Evolutionary conservation across 1,284 basidiomycete genomes (phyloP).

Genomic region (Leccinum insigne): DNA sequence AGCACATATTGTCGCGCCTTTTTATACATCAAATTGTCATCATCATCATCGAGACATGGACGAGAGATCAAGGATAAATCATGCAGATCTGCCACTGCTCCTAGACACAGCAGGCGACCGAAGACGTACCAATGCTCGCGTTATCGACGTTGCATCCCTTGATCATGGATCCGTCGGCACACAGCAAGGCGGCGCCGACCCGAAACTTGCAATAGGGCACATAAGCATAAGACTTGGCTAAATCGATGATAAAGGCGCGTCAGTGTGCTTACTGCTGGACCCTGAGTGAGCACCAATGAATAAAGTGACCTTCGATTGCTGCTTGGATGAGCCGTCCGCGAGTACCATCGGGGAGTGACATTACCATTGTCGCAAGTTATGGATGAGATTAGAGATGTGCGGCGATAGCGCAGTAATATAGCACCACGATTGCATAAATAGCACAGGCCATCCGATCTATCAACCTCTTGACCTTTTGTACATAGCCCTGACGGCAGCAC

Average conservation of each 20-base stretch:
- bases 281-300: background rate
- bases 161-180: conserved; percentile 68
- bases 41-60: background rate
- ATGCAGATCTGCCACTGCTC: background rate
- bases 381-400: background rate
- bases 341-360: background rate
- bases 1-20: conserved; percentile 82
- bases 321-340: background rate
- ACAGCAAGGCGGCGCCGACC: conserved; percentile 84
- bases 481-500: background rate
- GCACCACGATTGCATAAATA: background rate
- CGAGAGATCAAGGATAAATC: background rate
- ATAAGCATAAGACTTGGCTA: conserved; percentile 64
- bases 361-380: background rate
- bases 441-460: background rate
- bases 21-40: background rate
- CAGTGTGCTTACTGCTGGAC: background rate
- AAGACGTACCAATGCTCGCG: conserved; percentile 74
- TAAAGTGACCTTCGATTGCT: background rate
- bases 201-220: conserved; percentile 84
- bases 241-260: conserved; percentile 30
- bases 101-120: background rate
- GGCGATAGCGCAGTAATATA: background rate
- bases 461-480: background rate
- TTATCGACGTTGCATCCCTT: conserved; percentile 92